A percentile compares a stretch with the other conserved stretches of the same genome.
Conservation (phyloP, 2,329 filamentous ascomycete species). For the Fonsecaea nubica region DNA sequence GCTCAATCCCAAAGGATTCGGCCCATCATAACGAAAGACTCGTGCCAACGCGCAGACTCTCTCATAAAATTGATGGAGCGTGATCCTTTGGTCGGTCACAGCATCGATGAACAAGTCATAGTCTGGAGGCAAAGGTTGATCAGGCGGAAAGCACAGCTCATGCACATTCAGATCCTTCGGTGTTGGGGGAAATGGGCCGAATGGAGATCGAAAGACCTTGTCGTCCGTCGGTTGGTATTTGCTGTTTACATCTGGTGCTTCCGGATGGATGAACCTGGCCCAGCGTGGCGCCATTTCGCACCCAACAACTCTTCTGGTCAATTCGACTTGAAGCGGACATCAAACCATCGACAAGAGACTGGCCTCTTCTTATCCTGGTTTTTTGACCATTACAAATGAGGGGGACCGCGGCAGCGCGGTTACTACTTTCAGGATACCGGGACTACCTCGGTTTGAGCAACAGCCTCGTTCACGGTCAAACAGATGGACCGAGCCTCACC, state of each 20-base stretch:
- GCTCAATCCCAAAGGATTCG: slow-evolving; percentile 1
- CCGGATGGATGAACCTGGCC: slow-evolving; percentile 1
- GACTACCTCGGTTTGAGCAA: slow-evolving; percentile 1
- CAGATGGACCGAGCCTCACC: neutral
- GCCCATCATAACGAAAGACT: neutral
- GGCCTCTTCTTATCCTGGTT: neutral
- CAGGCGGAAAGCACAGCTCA: neutral
- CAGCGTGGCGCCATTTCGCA: neutral
- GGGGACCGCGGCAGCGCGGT: neutral
- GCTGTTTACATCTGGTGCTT: neutral
- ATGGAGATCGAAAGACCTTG: slow-evolving; percentile 3
- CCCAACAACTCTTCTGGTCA: neutral
- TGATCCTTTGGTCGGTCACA: neutral
- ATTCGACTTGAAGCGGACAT: neutral
- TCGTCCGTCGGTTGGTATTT: slow-evolving; percentile 1
- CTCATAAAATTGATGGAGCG: neutral
- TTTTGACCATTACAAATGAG: neutral
- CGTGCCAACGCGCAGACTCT: neutral
- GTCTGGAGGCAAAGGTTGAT: neutral
- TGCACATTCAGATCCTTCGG: neutral
- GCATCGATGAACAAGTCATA: slow-evolving; percentile 2
- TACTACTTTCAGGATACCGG: neutral
- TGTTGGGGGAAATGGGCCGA: neutral
- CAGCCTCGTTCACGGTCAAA: neutral
- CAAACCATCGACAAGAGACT: neutral